Evolutionary conservation across 1,139 yeast species (phyloP).

Genomic region (Kodamaea plutei): DNA sequence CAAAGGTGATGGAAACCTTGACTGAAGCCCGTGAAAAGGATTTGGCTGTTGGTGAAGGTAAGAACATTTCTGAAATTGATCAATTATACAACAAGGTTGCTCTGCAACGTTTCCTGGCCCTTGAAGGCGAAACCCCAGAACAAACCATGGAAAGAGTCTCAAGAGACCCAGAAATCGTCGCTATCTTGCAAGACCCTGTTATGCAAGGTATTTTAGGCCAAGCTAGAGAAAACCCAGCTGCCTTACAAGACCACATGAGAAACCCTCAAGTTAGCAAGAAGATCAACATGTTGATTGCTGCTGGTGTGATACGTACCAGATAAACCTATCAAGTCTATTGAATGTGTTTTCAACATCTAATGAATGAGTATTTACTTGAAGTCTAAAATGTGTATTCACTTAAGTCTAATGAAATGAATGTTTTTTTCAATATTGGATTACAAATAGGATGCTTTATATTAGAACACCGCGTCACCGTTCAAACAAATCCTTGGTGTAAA

Average conservation of each 20-base stretch:
- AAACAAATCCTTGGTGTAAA: too few relatives aligned
- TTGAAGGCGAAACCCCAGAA: slow-evolving; percentile 91
- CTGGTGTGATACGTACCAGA: slow-evolving; percentile 95
- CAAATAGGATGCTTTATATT: too few relatives aligned
- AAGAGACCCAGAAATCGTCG: slow-evolving; percentile 90
- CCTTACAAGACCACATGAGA: slow-evolving; percentile 95
- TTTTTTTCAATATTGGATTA: too few relatives aligned
- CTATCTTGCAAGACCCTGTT: slow-evolving; percentile 90
- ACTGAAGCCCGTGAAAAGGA: slow-evolving; percentile 75
- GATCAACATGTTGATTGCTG: slow-evolving; percentile 87
- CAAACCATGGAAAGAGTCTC: slow-evolving; percentile 89
- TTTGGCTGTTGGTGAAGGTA: slow-evolving; percentile 50
- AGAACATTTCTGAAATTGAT: slow-evolving; percentile 74
- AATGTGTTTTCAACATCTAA: too few relatives aligned
- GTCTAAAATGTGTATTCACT: background rate
- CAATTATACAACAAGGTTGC: slow-evolving; percentile 75
- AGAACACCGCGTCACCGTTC: too few relatives aligned
- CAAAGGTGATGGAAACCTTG: slow-evolving; percentile 78
- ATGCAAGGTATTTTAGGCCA: slow-evolving; percentile 95
- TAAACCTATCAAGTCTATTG: too few relatives aligned
- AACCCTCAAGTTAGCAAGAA: slow-evolving; percentile 90
- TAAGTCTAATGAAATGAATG: too few relatives aligned
- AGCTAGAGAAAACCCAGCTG: slow-evolving; percentile 95
- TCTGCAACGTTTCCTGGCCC: slow-evolving; percentile 71
- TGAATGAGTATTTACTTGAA: background rate